Base-by-base conservation (phyloP, 768 basidiomycete species). In the Boletus edulis region DNA sequence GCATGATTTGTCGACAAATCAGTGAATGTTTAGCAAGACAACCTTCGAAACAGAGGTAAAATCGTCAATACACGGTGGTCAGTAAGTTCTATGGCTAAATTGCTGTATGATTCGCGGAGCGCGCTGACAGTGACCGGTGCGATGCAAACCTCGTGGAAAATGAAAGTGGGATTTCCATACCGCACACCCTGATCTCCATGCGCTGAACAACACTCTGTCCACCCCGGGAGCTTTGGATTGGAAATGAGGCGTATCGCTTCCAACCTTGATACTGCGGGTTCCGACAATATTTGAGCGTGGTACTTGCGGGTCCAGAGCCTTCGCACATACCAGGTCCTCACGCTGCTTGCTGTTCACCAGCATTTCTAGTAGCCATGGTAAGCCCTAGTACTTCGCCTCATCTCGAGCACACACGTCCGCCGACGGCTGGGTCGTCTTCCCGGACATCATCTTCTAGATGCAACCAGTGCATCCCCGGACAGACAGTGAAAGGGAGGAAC, bases 401-500 rank as follows among this genome's bases (percentile, higher is more conserved):
- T 14, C 13, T 24, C 17, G 47, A 43, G 18, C 47, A 52, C 18
- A 1, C 37, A n/a, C 20, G 4, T 13, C n/a, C n/a, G 8, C 15
- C 52, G 12, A 44, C 50, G 0, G n/a, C n/a, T 37, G 10, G 15
- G 9, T 38, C 55, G 7, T 49, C 51, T 27, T 12, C 20, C 8
- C 45, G 31, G 9, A 24, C 47, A 14, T 38, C 42, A 5, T 29
- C 24, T 12, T n/a, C 52, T 11, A 57, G 49, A 42, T 64, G 63
- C 29, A 42, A 29, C n/a, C 56, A 56, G 42, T 60, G 61, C 58
- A 63, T 44, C n/a, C 1, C 22, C 40, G 32, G 49, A 42, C 58
- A 39, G 7, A 61, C 32, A 8, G 49, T 22, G 20, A 29, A 40
- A 31, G 5, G 40, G 45, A 60, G 66, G 53, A 67, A 67, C 51